These are phyloP conservation scores for Cystoisospora suis DNA, from an alignment of 169 alveolate genomes.

Conservation along the genomic window DNA sequence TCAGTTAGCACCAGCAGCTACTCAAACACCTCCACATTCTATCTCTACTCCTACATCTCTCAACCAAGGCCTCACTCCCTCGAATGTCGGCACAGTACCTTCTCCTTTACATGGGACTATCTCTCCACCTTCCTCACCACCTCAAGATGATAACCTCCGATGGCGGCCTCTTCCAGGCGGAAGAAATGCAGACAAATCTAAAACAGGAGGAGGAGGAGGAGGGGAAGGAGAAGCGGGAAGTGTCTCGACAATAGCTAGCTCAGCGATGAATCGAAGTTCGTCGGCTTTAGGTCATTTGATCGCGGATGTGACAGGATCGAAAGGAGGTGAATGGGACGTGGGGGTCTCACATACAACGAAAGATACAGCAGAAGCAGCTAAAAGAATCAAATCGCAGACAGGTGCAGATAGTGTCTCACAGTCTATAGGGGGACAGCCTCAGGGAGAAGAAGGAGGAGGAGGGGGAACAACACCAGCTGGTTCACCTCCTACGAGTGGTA, in stretches of 20 bases:
- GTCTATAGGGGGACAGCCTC: background rate
- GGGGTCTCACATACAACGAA: background rate
- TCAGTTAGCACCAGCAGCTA: background rate
- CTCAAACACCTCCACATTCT: background rate
- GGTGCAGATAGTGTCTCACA: background rate
- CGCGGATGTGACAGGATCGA: constrained; percentile 10
- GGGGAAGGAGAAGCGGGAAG: background rate
- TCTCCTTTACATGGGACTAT: background rate
- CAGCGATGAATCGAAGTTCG: background rate
- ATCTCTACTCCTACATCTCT: background rate
- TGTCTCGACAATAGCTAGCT: background rate
- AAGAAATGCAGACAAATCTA: background rate
- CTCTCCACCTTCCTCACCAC: background rate
- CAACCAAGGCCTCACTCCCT: background rate
- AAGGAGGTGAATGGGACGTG: constrained; percentile 8
- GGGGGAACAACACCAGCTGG: background rate
- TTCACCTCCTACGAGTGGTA: background rate
- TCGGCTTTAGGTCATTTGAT: background rate
- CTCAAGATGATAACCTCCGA: too few species aligned
- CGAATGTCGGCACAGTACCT: background rate
- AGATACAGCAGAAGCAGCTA: background rate
- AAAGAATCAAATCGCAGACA: too few species aligned
- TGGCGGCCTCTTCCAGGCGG: too few species aligned
- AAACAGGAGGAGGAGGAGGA: background rate
- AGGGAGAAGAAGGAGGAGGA: background rate